Base-by-base conservation (phyloP, 164 flowering plant species). In the Akebia trifoliata region DNA sequence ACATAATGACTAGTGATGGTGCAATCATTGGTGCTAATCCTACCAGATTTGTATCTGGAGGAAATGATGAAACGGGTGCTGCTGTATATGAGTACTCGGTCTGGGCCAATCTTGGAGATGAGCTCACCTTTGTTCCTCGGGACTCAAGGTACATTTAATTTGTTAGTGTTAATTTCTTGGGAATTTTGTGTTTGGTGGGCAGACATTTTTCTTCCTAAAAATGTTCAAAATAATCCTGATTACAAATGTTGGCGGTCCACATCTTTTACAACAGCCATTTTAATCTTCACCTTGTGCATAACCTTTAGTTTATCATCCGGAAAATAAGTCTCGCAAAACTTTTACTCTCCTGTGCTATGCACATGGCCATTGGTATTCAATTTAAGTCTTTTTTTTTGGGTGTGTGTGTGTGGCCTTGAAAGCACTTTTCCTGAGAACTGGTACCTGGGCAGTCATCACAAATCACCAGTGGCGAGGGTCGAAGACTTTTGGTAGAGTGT, bases 101-200 rank as follows among this genome's bases (percentile, higher is more conserved):
- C n/a, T 90, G 95, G 99, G 89, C 83, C 31, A 79, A 76, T 70
- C 74, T 72, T 71, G 95, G 93, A 46, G 82, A 82, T 65, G 75
- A 77, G 53, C 79, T 86, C 61, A 82, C 72, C 25, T 81, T 94
- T 67, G 77, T 78, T 65, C 99, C 97, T 57, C 56, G 44, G 55
- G 95, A 90, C 62, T 61, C 84, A 53, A 79, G 99, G 99, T 90
- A 74, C 46, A 32, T 56, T 17, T 17, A 54, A 17, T 15, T 65
- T 17, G 34, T n/a, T 28, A 0, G 30, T 35, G 8, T 35, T 48
- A 48, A 24, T 21, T 46, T 34, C 28, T 15, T 21, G n/a, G 4
- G 37, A 31, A 29, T 17, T 28, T 11, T 22, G 29, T 24, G 15
- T 8, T 15, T 30, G 22, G n/a, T n/a, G n/a, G n/a, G n/a, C n/a